Evolutionary conservation across 2,329 filamentous ascomycete species (phyloP), one percentile per base, ranked within the genome.

Genomic region (Hypoxylon sp.): DNA sequence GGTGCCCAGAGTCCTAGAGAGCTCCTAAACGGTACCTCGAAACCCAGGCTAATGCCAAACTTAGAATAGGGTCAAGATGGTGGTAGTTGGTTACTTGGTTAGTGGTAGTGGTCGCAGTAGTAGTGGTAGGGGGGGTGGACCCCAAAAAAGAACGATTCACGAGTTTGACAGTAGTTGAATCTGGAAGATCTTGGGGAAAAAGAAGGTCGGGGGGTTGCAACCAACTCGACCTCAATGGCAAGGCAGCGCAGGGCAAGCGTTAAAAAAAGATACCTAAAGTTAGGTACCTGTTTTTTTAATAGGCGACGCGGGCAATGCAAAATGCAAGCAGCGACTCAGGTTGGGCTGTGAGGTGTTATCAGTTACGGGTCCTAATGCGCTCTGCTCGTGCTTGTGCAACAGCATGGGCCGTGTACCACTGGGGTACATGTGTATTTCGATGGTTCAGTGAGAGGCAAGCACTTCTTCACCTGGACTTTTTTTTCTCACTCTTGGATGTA

Each of bases 321-420:
- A 58, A 43, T 58, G 63, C 57, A 62, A 62, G 58, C 36, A 65
- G 58, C 49, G 58, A 53, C 50, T 62, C 43, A 61, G 30, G 62
- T 65, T 66, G 65, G 68, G 68, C 60, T 71, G 66, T 71, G 55
- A 69, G 66, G 68, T 71, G 60, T 65, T 71, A 71, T 71, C 63
- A 71, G 60, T 65, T 69, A 71, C 60, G 63, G 68, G 63, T 66
- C 65, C 56, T 32, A 60, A 56, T 65, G 59, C 55, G 68, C 65
- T 70, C 56, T 62, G 60, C 65, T 68, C 55, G 61, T 68, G 62
- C 56, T 71, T 63, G 68, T 71, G 63, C 65, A 32, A 71, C 66
- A 59, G 19, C 36, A 46, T 68, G 49, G 60, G 28, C 45, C 34
- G 45, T 70, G 58, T 68, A 62, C 65, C 30, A 46, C 58, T 10